phyloP scores from a whole-genome alignment of 805 yeast genomes.

The Saccharomyces cerevisiae region DNA sequence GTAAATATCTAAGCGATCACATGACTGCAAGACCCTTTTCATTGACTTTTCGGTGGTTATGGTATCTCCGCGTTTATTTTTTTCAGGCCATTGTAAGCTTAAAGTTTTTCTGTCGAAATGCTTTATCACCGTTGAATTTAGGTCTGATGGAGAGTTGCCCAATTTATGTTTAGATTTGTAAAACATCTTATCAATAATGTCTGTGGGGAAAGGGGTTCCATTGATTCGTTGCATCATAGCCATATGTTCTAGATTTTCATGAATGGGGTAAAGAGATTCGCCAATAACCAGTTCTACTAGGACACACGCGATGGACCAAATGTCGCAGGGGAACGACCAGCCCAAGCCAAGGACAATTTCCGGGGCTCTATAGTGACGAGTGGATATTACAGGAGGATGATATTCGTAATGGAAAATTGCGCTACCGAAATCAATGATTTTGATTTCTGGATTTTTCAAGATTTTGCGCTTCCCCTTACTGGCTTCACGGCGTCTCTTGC shows the following conservation, averaged over 20 bases:
- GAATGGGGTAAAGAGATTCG: constrained; percentile 89
- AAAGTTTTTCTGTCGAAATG: constrained; percentile 22
- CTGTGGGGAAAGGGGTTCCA: constrained; percentile 41
- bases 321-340: constrained; percentile 94
- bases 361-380: constrained; percentile 95
- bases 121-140: constrained; percentile 26
- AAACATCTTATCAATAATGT: constrained; percentile 30
- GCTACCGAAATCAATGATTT: constrained; percentile 93
- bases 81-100: constrained; percentile 27
- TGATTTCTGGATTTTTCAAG: constrained; percentile 70
- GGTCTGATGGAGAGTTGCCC: constrained; percentile 28
- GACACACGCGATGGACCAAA: constrained; percentile 96
- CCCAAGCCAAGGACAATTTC: constrained; percentile 92
- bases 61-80: constrained; percentile 21
- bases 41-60: constrained; percentile 26
- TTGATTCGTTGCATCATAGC: constrained; percentile 87
- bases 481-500: constrained; percentile 26
- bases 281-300: constrained; percentile 88
- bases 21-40: constrained; percentile 23
- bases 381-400: constrained; percentile 85
- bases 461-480: constrained; percentile 26
- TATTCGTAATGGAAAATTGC: constrained; percentile 91
- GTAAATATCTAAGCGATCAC: constrained; percentile 26
- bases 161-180: constrained; percentile 25
- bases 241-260: constrained; percentile 87